Conservation (phyloP, 352 stramenopile species). For the Globisporangium nodosum region DNA sequence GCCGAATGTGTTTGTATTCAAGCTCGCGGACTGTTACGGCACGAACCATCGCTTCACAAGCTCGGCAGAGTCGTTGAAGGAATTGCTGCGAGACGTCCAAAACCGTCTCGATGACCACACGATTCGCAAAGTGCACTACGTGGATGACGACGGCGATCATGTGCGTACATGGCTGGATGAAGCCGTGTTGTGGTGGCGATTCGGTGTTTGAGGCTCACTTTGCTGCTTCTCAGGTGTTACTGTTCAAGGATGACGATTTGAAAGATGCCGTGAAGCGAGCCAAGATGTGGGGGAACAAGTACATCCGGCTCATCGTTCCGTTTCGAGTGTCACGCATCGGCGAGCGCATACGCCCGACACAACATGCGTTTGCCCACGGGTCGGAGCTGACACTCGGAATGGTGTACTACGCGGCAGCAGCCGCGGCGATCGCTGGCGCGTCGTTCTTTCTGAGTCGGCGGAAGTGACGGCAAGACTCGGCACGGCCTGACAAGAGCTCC, state of each 20-base stretch:
- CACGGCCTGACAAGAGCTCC: too few species aligned
- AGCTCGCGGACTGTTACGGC: conserved; percentile 73
- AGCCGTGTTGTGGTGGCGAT: background rate
- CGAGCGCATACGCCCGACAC: conserved; percentile 22
- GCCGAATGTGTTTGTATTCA: conserved; percentile 74
- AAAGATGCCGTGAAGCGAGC: conserved; percentile 75
- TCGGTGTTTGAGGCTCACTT: background rate
- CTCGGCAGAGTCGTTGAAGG: conserved; percentile 65
- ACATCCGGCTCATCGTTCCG: conserved; percentile 68
- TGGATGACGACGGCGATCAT: conserved; percentile 81
- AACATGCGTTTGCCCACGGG: conserved; percentile 32
- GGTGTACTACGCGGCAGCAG: conserved; percentile 73
- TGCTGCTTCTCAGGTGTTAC: conserved; percentile 35
- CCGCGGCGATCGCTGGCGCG: conserved; percentile 65
- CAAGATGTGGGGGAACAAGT: conserved; percentile 79
- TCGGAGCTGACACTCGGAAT: conserved; percentile 59
- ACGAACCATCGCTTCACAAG: conserved; percentile 85
- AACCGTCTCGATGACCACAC: conserved; percentile 68
- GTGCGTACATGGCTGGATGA: background rate
- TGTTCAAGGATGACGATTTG: conserved; percentile 77
- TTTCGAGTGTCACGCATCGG: conserved; percentile 28
- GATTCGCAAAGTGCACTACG: conserved; percentile 71
- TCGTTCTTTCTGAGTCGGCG: conserved; percentile 78
- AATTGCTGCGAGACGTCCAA: conserved; percentile 67
- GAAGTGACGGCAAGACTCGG: conserved; percentile 22